Conservation (phyloP, 2,329 filamentous ascomycete species). For the Botrytis porri region DNA sequence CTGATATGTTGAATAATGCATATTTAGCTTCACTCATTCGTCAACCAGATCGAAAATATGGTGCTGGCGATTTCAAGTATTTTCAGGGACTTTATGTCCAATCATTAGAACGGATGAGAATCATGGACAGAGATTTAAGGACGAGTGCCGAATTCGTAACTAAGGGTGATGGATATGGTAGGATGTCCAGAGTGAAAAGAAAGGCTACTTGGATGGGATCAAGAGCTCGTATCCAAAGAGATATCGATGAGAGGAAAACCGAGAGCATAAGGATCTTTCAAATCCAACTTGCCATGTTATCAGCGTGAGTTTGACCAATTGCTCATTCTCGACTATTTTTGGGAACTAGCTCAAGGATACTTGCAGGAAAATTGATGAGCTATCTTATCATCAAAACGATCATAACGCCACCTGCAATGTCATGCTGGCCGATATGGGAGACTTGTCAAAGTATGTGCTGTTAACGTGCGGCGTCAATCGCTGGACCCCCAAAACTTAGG, state of each 20-base stretch:
- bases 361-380: constrained; percentile 28
- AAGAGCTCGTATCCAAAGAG: constrained; percentile 25
- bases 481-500: neutral
- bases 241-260: constrained; percentile 27
- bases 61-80: constrained; percentile 28
- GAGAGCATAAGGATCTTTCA: constrained; percentile 29
- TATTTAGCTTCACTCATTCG: constrained; percentile 27
- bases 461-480: neutral
- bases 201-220: constrained; percentile 27
- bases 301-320: constrained; percentile 25
- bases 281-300: constrained; percentile 29
- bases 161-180: constrained; percentile 25
- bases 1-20: constrained; percentile 30
- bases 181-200: constrained; percentile 27
- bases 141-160: constrained; percentile 21
- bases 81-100: constrained; percentile 26
- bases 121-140: constrained; percentile 25
- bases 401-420: constrained; percentile 25
- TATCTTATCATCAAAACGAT: constrained; percentile 30
- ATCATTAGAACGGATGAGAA: constrained; percentile 25
- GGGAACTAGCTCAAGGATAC: constrained; percentile 11
- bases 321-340: neutral
- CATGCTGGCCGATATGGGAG: constrained; percentile 17
- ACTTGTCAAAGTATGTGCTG: constrained; percentile 19
- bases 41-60: constrained; percentile 26